A percentile compares a stretch with the other conserved stretches of the same genome.
phyloP scores from a whole-genome alignment of 2,329 filamentous ascomycete genomes.

The Penicillium sp. region DNA sequence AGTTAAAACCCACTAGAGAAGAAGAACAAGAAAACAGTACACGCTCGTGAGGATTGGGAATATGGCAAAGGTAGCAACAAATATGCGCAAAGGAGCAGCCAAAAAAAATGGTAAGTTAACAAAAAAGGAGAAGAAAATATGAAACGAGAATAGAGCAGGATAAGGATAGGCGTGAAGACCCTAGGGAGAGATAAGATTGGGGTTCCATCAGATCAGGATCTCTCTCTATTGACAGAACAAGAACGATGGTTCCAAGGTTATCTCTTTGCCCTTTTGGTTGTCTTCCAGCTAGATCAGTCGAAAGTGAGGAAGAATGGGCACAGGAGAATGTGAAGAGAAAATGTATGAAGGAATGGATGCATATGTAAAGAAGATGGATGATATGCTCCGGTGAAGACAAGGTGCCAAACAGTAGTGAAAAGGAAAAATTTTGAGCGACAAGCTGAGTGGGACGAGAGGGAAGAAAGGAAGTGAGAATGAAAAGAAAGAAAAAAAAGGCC shows the following conservation, averaged over 20 bases:
- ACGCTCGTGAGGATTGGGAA: constrained; percentile 25
- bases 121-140: constrained; percentile 7
- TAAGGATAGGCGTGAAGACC: background rate
- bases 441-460: constrained; percentile 1
- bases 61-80: constrained; percentile 26
- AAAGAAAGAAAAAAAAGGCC: background rate
- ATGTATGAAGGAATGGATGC: constrained; percentile 21
- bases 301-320: constrained; percentile 7
- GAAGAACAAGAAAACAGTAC: constrained; percentile 12
- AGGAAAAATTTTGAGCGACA: constrained; percentile 3
- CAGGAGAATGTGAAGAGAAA: constrained; percentile 14
- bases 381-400: constrained; percentile 15
- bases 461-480: background rate
- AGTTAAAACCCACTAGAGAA: constrained; percentile 12
- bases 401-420: constrained; percentile 1
- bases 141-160: background rate
- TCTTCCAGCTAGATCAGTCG: background rate
- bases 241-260: background rate
- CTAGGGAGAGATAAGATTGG: background rate
- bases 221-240: background rate
- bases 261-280: constrained; percentile 3
- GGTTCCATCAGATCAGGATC: background rate
- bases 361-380: constrained; percentile 9
- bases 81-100: background rate
- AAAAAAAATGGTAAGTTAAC: constrained; percentile 1